Percentiles rank a stretch among this genome's conserved stretches.
These are phyloP conservation scores for Solanum phureja DNA, from an alignment of 257 asterid species.

Conservation along the genomic window DNA sequence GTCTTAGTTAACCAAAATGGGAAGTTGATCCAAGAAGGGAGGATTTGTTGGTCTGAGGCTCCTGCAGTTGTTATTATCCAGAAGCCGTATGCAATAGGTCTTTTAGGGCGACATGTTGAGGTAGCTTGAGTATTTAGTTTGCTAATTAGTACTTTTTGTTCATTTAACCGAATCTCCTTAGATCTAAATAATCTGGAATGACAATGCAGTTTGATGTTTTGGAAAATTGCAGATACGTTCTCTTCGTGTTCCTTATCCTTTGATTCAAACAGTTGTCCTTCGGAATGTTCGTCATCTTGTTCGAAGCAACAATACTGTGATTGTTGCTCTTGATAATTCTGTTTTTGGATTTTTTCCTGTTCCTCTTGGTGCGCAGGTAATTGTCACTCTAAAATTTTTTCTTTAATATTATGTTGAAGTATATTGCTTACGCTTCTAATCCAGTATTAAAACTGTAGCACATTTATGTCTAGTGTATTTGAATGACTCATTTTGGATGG, in stretches of 20 bases:
- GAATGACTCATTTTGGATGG: neutral
- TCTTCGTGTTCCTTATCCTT: too few relatives aligned
- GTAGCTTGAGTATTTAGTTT: conserved; percentile 24
- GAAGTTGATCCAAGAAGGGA: conserved; percentile 92
- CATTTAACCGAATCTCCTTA: too few relatives aligned
- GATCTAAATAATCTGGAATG: too few relatives aligned
- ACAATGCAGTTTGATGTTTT: too few relatives aligned
- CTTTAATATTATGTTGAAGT: neutral
- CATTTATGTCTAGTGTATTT: neutral
- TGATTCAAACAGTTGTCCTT: too few relatives aligned
- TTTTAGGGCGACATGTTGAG: conserved; percentile 89
- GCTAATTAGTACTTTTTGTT: neutral
- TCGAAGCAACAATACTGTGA: conserved; percentile 55
- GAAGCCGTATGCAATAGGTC: conserved; percentile 88
- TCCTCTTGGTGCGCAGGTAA: conserved; percentile 99
- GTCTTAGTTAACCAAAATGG: conserved; percentile 98
- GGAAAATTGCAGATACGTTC: too few relatives aligned
- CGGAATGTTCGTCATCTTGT: conserved; percentile 76
- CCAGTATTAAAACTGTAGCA: neutral
- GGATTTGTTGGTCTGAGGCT: conserved; percentile 99
- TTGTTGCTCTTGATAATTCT: too few relatives aligned
- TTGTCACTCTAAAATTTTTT: too few relatives aligned
- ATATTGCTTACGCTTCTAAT: neutral
- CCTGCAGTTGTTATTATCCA: conserved; percentile 63
- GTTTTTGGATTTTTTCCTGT: conserved; percentile 91